Base-by-base conservation (phyloP, 148 eudicot genomes). In the Silene uniflora region DNA sequence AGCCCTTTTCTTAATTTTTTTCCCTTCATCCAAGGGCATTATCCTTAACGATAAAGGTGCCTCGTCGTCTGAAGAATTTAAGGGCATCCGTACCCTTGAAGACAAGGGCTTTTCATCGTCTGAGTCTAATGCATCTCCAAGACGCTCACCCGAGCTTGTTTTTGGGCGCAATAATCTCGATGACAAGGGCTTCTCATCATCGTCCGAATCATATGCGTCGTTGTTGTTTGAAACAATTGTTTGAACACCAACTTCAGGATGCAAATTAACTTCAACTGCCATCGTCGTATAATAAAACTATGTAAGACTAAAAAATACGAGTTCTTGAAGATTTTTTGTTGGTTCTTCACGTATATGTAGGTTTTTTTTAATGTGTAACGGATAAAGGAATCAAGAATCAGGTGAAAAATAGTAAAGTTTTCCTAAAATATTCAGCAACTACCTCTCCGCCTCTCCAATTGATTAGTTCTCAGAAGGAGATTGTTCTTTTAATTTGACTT, bases 61-160 rank as follows among this genome's bases (percentile, higher is more conserved):
- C n/a, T 66, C 44, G 21, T 66, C 69, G 69, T 66, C 69, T 13
- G 44, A 66, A 12, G 39, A 35, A 13, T 24, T 27, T 1, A 35
- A 66, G 42, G 22, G 39, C 24, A 5, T 12, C 3, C n/a, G 3
- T 10, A 66, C n/a, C 6, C 42, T 16, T 16, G 18, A 66, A 4
- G 69, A 66, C 39, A 66, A 27, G 12, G 46, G 69, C 24, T 29
- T 66, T 25, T 66, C 46, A 22, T 66, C 69, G 46, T 66, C 69
- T 1, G 19, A 11, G 32, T 19, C 67, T 21, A 22, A 62, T 21
- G 3, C 22, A 35, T 35, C 5, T 35, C 39, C 39, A 35, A 35
- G 39, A 35, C 6, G 39, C 6, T 35, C 39, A 35, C 11, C 32
- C 29, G 11, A 8, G 23, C 67, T 21, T 62, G 67, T 8, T 25